Base-by-base conservation (phyloP, 1,139 yeast genomes). In the Ogataea hybrid region DNA sequence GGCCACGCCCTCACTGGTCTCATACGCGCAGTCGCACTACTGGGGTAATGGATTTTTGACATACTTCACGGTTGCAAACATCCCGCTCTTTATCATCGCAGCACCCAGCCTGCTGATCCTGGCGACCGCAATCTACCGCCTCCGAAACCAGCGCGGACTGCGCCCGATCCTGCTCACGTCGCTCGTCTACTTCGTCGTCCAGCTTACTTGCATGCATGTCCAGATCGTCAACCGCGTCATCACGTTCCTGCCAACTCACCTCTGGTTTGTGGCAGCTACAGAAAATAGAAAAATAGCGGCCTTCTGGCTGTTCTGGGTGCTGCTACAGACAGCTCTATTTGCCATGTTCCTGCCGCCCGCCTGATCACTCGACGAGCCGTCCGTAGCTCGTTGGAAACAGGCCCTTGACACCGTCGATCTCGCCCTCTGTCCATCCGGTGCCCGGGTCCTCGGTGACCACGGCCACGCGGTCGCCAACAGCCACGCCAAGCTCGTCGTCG, bases 381-480 rank as follows among this genome's bases (percentile, higher is more conserved):
- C 74, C 85, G 60, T 89, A 90, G 49, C 85, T 72, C 0, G 94
- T 82, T 6, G 97, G 97, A 64, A 90, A 85, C 50, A 87, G 63
- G 1, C 97, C 97, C 33, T 69, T 71, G 25, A 53, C 55, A 0
- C 96, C 96, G 53, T 82, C 73, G 14, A 84, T 53, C 58, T 86
- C 95, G 8, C 97, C 98, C 54, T 83, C 87, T 1, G 97, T 89
- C 99, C 99, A 92, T 0, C 99, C 99, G 49, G 84, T 83, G 6
- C 95, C 96, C 45, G 83, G 84, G 48, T 87, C 92, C 36, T 78
- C 86, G 32, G 76, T 78, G 30, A 84, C 69, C 7, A 75, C 58
- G 16, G 87, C 72, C 3, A 78, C 75, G 44, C 71, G 70, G 51
- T 92, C 97, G 1, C 97, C 97, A 0, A 77, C 82, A 7, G 54